Base-by-base conservation (phyloP, 306 rosid species). In the Cercis canadensis region DNA sequence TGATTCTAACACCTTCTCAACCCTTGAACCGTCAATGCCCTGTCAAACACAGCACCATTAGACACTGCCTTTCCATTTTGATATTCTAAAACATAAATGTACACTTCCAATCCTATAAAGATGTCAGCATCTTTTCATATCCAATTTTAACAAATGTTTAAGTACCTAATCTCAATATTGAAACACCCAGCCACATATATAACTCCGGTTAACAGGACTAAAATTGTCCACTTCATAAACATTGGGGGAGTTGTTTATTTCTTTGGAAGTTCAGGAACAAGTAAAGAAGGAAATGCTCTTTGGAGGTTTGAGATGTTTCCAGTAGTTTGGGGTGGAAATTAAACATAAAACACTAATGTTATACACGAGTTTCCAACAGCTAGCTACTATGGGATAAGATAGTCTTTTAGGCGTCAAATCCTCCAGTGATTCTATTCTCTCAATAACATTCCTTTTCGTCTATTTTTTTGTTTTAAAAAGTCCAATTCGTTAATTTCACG, bases 1-100 rank as follows among this genome's bases (percentile, higher is more conserved):
- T 62, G 80, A 70, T 79, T 93, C 97, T 78, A 93, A 52, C 77
- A 93, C 98, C 82, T 90, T 93, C 81, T 93, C 98, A 36, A 93
- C 98, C 82, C 98, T 88, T 11, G 98, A 93, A 14, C 98, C 96
- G 83, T 90, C 98, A 49, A 93, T 90, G 52, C 89, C 97, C 97
- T 93, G 80, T 69, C 83, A 77, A 66, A 60, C 14, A 52, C 13
- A 32, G 67, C 7, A 57, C 15, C 64, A 46, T 73, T 33, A 15
- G 15, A 66, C 67, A 61, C 46, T 19, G n/a, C 31, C 46, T 33
- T 54, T 16, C 70, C 51, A 40, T 17, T 16, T 12, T 50, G 21
- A 60, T 57, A 54, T 57, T 34, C 60, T 65, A 14, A 32, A 71
- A 19, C 39, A 43, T 21, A 68, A 43, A 11, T 71, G 45, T 52